A percentile compares a stretch with the other conserved stretches of the same genome.
These are phyloP conservation scores for Warburgia ugandensis DNA, from an alignment of 164 flowering plant genomes.

Conservation along the genomic window DNA sequence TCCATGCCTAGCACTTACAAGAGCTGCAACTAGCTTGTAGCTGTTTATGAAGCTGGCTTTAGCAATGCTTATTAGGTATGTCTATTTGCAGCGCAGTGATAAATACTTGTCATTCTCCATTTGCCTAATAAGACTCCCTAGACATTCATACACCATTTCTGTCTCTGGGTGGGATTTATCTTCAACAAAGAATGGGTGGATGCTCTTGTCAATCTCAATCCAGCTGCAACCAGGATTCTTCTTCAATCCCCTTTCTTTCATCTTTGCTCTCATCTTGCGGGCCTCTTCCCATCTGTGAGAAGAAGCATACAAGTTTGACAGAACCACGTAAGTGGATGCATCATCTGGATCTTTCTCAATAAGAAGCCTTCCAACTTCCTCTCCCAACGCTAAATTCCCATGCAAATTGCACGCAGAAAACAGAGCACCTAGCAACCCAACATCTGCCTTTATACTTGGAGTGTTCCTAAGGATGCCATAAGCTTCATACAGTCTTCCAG, in stretches of 20 bases:
- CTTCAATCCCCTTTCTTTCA: conserved; percentile 47
- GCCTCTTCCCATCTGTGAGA: conserved; percentile 46
- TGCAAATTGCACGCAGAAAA: conserved; percentile 60
- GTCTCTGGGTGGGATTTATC: conserved; percentile 35
- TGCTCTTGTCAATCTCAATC: conserved; percentile 50
- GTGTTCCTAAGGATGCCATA: conserved; percentile 32
- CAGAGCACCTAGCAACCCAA: conserved; percentile 46
- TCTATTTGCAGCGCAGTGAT: too few species aligned
- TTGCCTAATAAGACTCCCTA: conserved; percentile 33
- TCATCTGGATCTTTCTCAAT: conserved; percentile 49
- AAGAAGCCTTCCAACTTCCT: conserved; percentile 38
- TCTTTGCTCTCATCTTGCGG: conserved; percentile 38
- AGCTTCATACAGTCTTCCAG: conserved; percentile 64
- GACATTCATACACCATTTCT: conserved; percentile 34
- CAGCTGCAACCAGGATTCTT: conserved; percentile 75
- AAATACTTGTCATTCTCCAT: conserved; percentile 27
- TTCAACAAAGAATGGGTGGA: conserved; percentile 40
- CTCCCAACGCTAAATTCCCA: conserved; percentile 39
- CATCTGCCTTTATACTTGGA: conserved; percentile 26
- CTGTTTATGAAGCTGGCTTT: too few species aligned
- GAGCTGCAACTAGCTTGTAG: too few species aligned
- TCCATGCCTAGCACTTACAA: too few species aligned
- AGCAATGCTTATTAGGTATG: too few species aligned
- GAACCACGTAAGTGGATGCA: conserved; percentile 37
- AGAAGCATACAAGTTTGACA: conserved; percentile 58